Percentiles rank a stretch among this genome's conserved stretches.
Evolutionary conservation across 257 asterid species (phyloP).

Genomic region (Perilla frutescens): DNA sequence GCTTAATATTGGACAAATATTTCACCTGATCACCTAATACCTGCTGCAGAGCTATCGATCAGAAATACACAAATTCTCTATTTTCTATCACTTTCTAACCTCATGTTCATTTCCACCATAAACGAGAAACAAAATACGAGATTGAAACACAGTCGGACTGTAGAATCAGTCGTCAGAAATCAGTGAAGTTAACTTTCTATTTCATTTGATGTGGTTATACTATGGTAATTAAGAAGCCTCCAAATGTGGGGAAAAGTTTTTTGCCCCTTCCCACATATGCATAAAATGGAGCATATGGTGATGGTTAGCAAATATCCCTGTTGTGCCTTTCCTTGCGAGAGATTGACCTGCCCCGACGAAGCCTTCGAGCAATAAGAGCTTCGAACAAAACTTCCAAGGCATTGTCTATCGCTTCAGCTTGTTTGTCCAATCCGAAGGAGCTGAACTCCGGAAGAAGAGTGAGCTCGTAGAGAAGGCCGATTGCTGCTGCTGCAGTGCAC

Average conservation of each 20-base stretch:
- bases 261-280: not conserved
- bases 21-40: too few relatives aligned
- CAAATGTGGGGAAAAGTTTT: not conserved
- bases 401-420: slow-evolving; percentile 67
- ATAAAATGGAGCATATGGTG: not conserved
- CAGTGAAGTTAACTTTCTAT: not conserved
- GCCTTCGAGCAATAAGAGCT: slow-evolving; percentile 71
- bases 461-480: slow-evolving; percentile 80
- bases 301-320: slow-evolving; percentile 54
- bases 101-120: not conserved
- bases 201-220: slow-evolving; percentile 3
- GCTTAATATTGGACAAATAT: too few relatives aligned
- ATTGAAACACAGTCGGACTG: not conserved
- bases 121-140: not conserved
- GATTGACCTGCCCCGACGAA: slow-evolving; percentile 80
- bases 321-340: slow-evolving; percentile 62
- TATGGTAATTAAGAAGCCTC: not conserved
- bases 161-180: slow-evolving; percentile 9
- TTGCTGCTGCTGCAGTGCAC: slow-evolving; percentile 97
- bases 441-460: slow-evolving; percentile 61
- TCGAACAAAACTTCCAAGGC: slow-evolving; percentile 68
- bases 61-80: not conserved
- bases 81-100: not conserved
- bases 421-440: slow-evolving; percentile 58
- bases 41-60: too few relatives aligned